Evolutionary conservation across 305 asterid species (phyloP).

Genomic region (Solanum hybrid): DNA sequence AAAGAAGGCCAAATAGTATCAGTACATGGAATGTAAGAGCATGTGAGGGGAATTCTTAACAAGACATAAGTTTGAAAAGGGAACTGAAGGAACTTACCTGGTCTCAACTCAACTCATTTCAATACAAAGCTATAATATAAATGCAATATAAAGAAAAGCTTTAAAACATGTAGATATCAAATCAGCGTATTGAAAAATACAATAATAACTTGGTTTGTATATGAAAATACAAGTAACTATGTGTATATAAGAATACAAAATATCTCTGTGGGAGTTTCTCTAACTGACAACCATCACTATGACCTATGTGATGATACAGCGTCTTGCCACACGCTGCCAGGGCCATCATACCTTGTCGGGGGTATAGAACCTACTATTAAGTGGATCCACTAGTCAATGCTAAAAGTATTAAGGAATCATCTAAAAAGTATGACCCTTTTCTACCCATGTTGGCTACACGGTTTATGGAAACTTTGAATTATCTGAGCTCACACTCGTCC

Average conservation of each 20-base stretch:
- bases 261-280: neutral
- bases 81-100: neutral
- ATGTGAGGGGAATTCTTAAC: neutral
- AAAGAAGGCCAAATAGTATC: neutral
- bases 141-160: neutral
- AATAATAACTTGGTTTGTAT: neutral
- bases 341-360: neutral
- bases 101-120: neutral
- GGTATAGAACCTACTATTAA: no score
- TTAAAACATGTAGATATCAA: neutral
- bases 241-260: neutral
- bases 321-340: neutral
- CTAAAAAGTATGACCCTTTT: no score
- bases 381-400: no score
- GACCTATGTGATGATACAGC: neutral
- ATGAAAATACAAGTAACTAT: neutral
- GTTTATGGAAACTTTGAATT: no score
- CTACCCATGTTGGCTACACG: no score
- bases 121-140: no score
- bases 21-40: neutral
- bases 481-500: no score
- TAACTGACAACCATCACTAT: neutral
- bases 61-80: neutral
- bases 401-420: no score
- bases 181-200: neutral